phyloP scores from a whole-genome alignment of 208 protist species.

The Wallacemonas sp. region DNA sequence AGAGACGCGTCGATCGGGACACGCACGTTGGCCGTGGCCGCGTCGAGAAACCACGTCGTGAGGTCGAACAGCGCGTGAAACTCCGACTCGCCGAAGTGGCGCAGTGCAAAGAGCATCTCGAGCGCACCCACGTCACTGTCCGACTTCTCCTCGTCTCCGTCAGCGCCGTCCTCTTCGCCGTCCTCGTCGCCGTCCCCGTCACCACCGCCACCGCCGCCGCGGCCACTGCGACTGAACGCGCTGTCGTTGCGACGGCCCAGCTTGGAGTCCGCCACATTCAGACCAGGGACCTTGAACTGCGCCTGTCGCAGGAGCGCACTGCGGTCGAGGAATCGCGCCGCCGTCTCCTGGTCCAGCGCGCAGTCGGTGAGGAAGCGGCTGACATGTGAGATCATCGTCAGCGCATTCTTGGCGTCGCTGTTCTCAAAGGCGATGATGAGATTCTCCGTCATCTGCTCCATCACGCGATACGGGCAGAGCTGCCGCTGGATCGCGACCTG shows the following conservation, averaged over 20 bases:
- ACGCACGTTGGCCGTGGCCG: slow-evolving; percentile 64
- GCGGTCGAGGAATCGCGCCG: slow-evolving; percentile 64
- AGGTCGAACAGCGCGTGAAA: slow-evolving; percentile 82
- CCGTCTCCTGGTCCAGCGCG: slow-evolving; percentile 70
- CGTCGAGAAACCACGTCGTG: slow-evolving; percentile 79
- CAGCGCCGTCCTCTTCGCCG: neutral
- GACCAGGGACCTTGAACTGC: slow-evolving; percentile 36
- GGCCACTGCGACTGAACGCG: neutral
- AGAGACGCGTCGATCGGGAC: slow-evolving; percentile 43
- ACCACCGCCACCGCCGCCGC: neutral
- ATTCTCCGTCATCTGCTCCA: slow-evolving; percentile 78
- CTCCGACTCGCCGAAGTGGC: slow-evolving; percentile 60
- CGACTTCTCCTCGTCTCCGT: slow-evolving; percentile 16
- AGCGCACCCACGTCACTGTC: slow-evolving; percentile 11
- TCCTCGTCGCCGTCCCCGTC: neutral
- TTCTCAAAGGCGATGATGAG: slow-evolving; percentile 82
- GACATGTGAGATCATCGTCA: slow-evolving; percentile 69
- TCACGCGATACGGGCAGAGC: slow-evolving; percentile 66
- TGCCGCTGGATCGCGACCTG: slow-evolving; percentile 25
- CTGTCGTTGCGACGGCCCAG: neutral
- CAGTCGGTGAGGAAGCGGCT: slow-evolving; percentile 71
- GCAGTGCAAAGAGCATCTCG: slow-evolving; percentile 28
- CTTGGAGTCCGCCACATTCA: slow-evolving; percentile 17
- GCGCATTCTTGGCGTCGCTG: slow-evolving; percentile 52
- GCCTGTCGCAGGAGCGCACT: slow-evolving; percentile 64